Conservation (phyloP, 1,284 basidiomycete species). For the Thecaphora thlaspeos region DNA sequence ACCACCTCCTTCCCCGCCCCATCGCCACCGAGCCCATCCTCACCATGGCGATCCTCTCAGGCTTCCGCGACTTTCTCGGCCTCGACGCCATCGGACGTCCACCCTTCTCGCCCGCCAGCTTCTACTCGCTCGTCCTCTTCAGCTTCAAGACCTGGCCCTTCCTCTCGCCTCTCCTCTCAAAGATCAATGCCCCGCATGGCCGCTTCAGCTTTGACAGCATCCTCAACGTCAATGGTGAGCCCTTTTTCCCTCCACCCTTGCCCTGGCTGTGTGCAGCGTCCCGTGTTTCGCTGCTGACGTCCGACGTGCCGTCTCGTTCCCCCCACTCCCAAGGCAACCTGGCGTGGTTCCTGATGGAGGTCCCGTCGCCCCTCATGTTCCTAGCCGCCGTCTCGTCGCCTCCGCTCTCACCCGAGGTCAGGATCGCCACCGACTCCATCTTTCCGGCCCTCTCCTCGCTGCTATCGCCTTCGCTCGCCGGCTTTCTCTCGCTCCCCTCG, state of each 20-base stretch:
- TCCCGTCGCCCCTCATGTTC: slow-evolving; percentile 71
- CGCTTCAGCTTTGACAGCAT: slow-evolving; percentile 62
- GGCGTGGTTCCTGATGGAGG: slow-evolving; percentile 82
- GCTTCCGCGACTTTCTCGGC: slow-evolving; percentile 3
- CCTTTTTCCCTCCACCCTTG: slow-evolving; percentile 64
- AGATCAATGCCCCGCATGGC: slow-evolving; percentile 73
- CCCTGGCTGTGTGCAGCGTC: no score
- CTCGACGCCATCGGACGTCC: slow-evolving; percentile 20
- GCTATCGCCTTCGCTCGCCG: slow-evolving; percentile 46
- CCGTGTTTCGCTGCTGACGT: neutral
- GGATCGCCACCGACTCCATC: slow-evolving; percentile 10
- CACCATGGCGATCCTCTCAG: neutral
- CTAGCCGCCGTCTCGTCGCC: slow-evolving; percentile 42
- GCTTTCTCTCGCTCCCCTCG: slow-evolving; percentile 55
- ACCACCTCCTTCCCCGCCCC: neutral
- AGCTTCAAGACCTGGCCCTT: slow-evolving; percentile 60
- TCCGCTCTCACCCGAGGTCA: slow-evolving; percentile 60
- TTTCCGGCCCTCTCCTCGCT: slow-evolving; percentile 15
- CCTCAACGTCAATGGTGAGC: slow-evolving; percentile 27
- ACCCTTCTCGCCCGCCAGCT: slow-evolving; percentile 33
- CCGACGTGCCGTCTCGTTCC: neutral
- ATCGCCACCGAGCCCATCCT: neutral
- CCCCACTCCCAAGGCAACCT: slow-evolving; percentile 54
- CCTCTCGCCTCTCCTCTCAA: slow-evolving; percentile 59
- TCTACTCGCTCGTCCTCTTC: slow-evolving; percentile 45